Base-by-base conservation (phyloP, 495 filamentous ascomycete genomes). In the Xylaria nigripes region DNA sequence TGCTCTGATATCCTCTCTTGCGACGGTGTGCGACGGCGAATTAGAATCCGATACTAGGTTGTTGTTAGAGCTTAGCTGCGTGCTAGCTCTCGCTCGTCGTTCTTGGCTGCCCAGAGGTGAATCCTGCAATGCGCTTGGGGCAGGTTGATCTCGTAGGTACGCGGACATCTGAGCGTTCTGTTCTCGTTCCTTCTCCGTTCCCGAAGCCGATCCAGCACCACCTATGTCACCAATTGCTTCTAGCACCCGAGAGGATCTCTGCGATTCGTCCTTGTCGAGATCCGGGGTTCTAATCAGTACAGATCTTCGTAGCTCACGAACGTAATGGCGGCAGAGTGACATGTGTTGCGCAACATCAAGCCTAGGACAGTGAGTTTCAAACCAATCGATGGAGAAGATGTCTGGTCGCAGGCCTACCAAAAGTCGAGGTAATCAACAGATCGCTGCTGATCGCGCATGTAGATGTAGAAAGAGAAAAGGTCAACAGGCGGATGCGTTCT, bases 311-410 rank as follows among this genome's bases (percentile, higher is more conserved):
- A 99, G 77, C 66, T 96, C 92, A 58, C 93, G 86, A 18, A 99
- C 94, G 72, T 96, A 99, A 71, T 97, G 90, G 41, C 93, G 89
- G 67, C 93, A 99, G 24, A 99, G 81, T 15, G 90, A 93, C 85
- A 96, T 96, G 69, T 99, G 93, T 65, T 99, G 93, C 9, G 93
- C 89, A 40, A 99, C 92, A 83, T 99, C 93, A 61, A 99, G 90
- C 93, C 92, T 98, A 51, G 23, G 0, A 50, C 52, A 34, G 43
- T 59, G 1, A 56, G 61, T 30, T 36, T 47, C 45, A 12, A 24
- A 40, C n/a, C n/a, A 30, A 52, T 13, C 23, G 22, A 60, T 60
- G 7, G 24, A 18, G 42, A 45, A 61, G 32, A 36, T 6, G 10
- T 51, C 10, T 22, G 59, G 3, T 1, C 44, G 16, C 6, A 36